Conservation (phyloP, 768 basidiomycete species). For the Pleurotus ostreatus region DNA sequence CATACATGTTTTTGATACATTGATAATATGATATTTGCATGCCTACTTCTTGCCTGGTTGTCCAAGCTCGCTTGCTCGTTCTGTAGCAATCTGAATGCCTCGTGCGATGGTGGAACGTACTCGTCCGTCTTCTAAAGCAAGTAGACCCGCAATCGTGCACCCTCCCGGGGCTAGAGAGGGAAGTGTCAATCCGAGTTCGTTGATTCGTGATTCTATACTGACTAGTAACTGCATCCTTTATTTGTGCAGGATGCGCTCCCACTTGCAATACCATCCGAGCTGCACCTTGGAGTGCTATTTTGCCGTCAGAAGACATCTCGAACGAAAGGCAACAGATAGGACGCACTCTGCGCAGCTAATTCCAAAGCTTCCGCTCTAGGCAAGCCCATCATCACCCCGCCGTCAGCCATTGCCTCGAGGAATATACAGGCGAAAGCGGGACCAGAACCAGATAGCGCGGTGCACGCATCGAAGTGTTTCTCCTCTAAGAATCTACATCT, state of each 20-base stretch:
- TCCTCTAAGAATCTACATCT: constrained; percentile 95
- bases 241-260: constrained; percentile 89
- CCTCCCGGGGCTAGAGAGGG: constrained; percentile 80
- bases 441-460: constrained; percentile 92
- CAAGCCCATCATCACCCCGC: constrained; percentile 99
- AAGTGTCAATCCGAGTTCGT: not conserved
- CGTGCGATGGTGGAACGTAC: constrained; percentile 94
- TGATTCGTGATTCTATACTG: constrained; percentile 23
- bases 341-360: constrained; percentile 89
- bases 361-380: constrained; percentile 93
- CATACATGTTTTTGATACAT: not conserved
- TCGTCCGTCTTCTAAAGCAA: constrained; percentile 90
- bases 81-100: constrained; percentile 90
- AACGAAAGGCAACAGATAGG: not conserved
- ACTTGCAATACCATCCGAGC: constrained; percentile 92
- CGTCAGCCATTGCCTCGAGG: constrained; percentile 97
- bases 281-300: constrained; percentile 86
- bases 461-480: constrained; percentile 98
- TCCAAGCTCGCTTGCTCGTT: constrained; percentile 82
- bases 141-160: constrained; percentile 95
- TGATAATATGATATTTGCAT: not conserved
- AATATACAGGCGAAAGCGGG: constrained; percentile 97
- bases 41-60: constrained; percentile 55
- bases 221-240: constrained; percentile 98
- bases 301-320: constrained; percentile 7